phyloP scores from a whole-genome alignment of 176 grass and related monocot genomes.

The Canna indica region DNA sequence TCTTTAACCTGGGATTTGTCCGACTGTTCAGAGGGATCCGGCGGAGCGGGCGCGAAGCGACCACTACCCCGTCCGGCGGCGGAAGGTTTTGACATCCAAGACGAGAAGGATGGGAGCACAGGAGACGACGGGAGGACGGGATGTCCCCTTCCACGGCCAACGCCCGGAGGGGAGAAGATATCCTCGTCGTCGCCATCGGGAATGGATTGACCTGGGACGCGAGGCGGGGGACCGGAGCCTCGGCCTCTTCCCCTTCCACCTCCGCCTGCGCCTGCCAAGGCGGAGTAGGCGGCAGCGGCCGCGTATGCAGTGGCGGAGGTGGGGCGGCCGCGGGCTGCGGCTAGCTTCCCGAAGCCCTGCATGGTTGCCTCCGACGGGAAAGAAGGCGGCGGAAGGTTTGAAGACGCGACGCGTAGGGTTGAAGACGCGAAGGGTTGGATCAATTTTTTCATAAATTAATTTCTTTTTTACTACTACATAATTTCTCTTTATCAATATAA shows the following conservation, averaged over 20 bases:
- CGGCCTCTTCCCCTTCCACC: slow-evolving; percentile 16
- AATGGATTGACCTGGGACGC: neutral
- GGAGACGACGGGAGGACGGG: slow-evolving; percentile 15
- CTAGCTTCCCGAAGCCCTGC: neutral
- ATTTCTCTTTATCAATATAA: too few species aligned
- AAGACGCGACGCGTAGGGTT: too few species aligned
- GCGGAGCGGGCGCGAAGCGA: neutral
- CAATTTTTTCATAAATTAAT: too few species aligned
- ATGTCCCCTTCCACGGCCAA: slow-evolving; percentile 13
- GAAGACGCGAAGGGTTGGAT: too few species aligned
- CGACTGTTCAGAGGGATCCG: neutral
- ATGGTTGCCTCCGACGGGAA: neutral
- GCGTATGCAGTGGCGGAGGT: too few species aligned
- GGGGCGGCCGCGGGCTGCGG: neutral
- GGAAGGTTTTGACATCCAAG: slow-evolving; percentile 7
- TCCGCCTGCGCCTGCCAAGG: neutral
- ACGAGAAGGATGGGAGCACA: slow-evolving; percentile 16
- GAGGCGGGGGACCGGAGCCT: neutral
- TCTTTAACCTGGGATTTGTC: neutral
- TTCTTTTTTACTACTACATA: too few species aligned
- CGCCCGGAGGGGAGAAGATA: neutral
- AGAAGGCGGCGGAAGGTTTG: neutral
- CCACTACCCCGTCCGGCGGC: slow-evolving; percentile 2
- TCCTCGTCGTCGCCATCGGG: slow-evolving; percentile 6
- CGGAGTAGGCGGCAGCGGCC: neutral